A percentile compares a stretch with the other conserved stretches of the same genome.
These are phyloP conservation scores for Bromus sterilis DNA, from an alignment of 176 grass and related monocot species.

Conservation along the genomic window DNA sequence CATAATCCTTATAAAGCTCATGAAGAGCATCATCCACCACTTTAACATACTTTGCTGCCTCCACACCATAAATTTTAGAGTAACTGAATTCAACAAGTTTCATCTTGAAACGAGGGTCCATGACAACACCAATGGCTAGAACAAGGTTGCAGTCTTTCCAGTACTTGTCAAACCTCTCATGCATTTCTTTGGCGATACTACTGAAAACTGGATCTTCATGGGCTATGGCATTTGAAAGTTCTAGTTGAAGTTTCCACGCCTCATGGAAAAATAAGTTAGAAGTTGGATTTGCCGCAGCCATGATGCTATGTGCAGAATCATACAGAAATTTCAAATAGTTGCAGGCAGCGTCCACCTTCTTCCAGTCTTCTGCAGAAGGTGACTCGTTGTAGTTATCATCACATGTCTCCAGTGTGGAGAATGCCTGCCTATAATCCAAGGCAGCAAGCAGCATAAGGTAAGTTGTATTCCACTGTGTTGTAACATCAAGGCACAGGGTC, in stretches of 20 bases:
- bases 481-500: conserved; percentile 73
- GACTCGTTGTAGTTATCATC: conserved; percentile 87
- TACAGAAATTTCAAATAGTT: conserved; percentile 56
- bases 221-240: conserved; percentile 43
- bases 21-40: conserved; percentile 57
- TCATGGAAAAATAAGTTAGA: conserved; percentile 85
- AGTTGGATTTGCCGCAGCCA: conserved; percentile 61
- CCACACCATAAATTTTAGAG: conserved; percentile 78
- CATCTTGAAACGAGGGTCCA: conserved; percentile 96
- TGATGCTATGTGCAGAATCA: conserved; percentile 69
- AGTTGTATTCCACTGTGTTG: conserved; percentile 86
- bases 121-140: conserved; percentile 72
- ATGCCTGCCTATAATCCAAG: conserved; percentile 76
- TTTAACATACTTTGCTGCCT: conserved; percentile 60
- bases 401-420: conserved; percentile 58
- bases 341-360: conserved; percentile 64
- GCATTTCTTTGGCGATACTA: conserved; percentile 68
- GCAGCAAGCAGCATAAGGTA: conserved; percentile 84
- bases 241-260: conserved; percentile 81
- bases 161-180: conserved; percentile 88
- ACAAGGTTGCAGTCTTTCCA: conserved; percentile 93
- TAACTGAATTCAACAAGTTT: conserved; percentile 89
- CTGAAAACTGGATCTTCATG: conserved; percentile 54
- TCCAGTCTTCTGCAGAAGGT: conserved; percentile 73
- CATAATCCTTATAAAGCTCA: conserved; percentile 76